Conservation (phyloP, 1,284 basidiomycete genomes). For the Afroboletus lepidellus region DNA sequence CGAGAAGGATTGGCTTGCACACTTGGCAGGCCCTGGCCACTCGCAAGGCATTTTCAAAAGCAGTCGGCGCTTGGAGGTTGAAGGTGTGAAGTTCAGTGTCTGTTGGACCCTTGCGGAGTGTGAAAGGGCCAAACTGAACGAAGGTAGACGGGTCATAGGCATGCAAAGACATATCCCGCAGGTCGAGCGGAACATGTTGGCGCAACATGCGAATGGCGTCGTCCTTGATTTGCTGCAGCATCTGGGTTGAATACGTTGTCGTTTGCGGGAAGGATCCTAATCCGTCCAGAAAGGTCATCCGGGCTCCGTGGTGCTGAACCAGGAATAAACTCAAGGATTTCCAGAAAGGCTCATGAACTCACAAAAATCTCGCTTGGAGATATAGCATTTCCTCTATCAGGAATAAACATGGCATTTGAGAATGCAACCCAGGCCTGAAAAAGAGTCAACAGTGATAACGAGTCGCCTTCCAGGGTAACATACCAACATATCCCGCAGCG, state of each 20-base stretch:
- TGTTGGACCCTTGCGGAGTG: conserved; percentile 60
- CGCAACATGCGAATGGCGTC: conserved; percentile 50
- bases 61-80: conserved; percentile 88
- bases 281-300: conserved; percentile 86
- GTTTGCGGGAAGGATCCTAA: conserved; percentile 75
- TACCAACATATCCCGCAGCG: conserved; percentile 89
- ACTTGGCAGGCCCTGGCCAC: conserved; percentile 91
- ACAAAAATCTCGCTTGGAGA: conserved; percentile 66
- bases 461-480: conserved; percentile 28
- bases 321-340: conserved; percentile 11
- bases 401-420: conserved; percentile 62
- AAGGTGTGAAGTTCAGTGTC: conserved; percentile 49
- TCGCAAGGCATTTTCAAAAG: conserved; percentile 85
- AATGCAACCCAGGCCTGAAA: conserved; percentile 89
- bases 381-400: conserved; percentile 39
- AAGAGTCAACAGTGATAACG: conserved; percentile 12
- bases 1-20: conserved; percentile 88
- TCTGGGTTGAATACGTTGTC: conserved; percentile 50
- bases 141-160: conserved; percentile 36
- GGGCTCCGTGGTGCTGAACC: conserved; percentile 79
- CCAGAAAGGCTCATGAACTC: conserved; percentile 35
- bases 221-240: conserved; percentile 47
- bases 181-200: conserved; percentile 49
- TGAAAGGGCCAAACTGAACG: conserved; percentile 77
- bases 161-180: conserved; percentile 29